Percentiles rank a stretch among this genome's conserved stretches.
Conservation (phyloP, 805 yeast species). For the Spathaspora gorwiae region DNA sequence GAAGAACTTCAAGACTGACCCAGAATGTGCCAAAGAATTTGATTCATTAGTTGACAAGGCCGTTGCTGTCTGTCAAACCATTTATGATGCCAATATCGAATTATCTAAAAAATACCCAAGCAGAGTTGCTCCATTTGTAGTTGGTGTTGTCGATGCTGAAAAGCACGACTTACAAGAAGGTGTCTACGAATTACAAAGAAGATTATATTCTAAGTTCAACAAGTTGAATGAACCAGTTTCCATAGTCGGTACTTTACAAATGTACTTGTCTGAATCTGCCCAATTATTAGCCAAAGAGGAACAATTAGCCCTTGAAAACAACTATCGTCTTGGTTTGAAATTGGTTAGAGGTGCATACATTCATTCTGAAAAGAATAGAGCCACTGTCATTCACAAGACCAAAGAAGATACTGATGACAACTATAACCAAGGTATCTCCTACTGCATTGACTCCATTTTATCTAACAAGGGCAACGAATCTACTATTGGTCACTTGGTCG, state of each 20-base stretch:
- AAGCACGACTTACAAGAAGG: slow-evolving; percentile 84
- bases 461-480: slow-evolving; percentile 40
- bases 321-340: slow-evolving; percentile 78
- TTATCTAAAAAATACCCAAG: slow-evolving; percentile 52
- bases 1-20: slow-evolving; percentile 55
- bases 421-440: slow-evolving; percentile 66
- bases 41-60: slow-evolving; percentile 62
- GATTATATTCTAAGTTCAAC: slow-evolving; percentile 71
- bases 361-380: slow-evolving; percentile 77
- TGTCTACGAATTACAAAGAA: slow-evolving; percentile 85
- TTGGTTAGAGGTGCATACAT: slow-evolving; percentile 94
- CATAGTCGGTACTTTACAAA: slow-evolving; percentile 88
- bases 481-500: slow-evolving; percentile 71
- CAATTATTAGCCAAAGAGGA: slow-evolving; percentile 60
- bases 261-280: slow-evolving; percentile 76
- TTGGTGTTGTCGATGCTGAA: slow-evolving; percentile 87
- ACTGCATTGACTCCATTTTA: slow-evolving; percentile 57
- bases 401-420: slow-evolving; percentile 77
- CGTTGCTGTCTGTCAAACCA: slow-evolving; percentile 53
- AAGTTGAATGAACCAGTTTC: slow-evolving; percentile 51
- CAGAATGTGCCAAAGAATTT: slow-evolving; percentile 41
- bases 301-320: slow-evolving; percentile 52
- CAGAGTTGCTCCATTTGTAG: slow-evolving; percentile 68
- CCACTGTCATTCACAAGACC: slow-evolving; percentile 61
- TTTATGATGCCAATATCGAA: slow-evolving; percentile 48